A percentile compares a stretch with the other conserved stretches of the same genome.
Evolutionary conservation across 192 early-diverging fungal species (phyloP).

Genomic region (Funneliformis mosseae): DNA sequence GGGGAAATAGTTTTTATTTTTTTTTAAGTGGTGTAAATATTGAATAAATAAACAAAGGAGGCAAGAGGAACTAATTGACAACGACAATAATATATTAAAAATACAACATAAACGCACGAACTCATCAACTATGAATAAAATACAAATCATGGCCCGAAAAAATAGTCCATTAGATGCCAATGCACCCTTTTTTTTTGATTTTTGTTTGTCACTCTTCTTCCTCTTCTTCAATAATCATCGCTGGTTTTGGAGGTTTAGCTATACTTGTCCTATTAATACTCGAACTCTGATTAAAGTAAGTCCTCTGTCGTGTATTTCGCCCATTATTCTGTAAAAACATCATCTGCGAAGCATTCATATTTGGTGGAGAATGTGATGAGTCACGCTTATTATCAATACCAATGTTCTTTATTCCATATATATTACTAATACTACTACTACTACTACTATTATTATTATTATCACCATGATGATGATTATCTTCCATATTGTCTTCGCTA

Average conservation of each 20-base stretch:
- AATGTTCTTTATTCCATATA: neutral
- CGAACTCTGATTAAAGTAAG: neutral
- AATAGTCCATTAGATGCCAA: constrained; percentile 15
- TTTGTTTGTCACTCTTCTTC: neutral
- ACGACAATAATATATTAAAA: neutral
- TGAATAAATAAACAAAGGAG: no score
- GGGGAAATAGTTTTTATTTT: no score
- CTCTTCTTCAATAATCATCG: neutral
- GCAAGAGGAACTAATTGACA: neutral
- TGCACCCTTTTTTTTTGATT: neutral
- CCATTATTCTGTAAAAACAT: constrained; percentile 1
- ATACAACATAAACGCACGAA: neutral
- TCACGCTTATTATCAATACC: neutral
- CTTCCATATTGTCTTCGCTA: neutral
- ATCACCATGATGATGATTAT: neutral
- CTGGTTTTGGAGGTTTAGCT: neutral
- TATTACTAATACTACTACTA: neutral
- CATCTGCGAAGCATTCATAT: neutral
- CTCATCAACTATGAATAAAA: neutral
- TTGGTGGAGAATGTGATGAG: constrained; percentile 1
- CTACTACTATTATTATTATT: neutral
- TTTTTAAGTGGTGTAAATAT: no score
- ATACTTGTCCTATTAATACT: neutral
- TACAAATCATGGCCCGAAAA: neutral
- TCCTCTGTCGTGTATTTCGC: neutral